Conservation (phyloP, 2,329 filamentous ascomycete genomes). For the Nectriaceae sp. region DNA sequence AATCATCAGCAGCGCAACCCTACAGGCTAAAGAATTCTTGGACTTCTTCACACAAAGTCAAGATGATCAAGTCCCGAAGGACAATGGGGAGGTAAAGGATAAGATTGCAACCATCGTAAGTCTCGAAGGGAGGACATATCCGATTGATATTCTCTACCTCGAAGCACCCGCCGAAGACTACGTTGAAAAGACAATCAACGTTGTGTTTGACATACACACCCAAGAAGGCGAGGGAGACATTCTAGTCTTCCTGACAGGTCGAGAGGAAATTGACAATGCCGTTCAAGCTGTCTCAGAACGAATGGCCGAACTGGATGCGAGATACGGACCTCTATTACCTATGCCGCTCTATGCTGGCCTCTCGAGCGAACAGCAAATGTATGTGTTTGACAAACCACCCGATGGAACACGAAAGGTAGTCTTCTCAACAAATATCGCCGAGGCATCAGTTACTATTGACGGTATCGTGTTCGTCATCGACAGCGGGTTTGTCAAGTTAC, state of each 20-base stretch:
- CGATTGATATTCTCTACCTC: conserved; percentile 83
- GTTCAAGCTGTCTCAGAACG: conserved; percentile 80
- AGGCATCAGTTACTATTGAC: conserved; percentile 93
- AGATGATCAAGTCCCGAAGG: conserved; percentile 35
- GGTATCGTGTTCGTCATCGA: conserved; percentile 92
- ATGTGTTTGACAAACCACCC: conserved; percentile 83
- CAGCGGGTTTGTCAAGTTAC: conserved; percentile 85
- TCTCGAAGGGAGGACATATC: conserved; percentile 84
- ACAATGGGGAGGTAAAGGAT: conserved; percentile 31
- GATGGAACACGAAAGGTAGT: conserved; percentile 88
- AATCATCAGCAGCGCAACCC: conserved; percentile 88
- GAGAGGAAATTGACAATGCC: conserved; percentile 86
- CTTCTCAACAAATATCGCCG: conserved; percentile 92
- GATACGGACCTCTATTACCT: conserved; percentile 31
- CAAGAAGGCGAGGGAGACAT: conserved; percentile 84
- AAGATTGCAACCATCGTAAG: conserved; percentile 64
- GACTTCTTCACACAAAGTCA: conserved; percentile 66
- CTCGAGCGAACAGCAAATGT: conserved; percentile 89
- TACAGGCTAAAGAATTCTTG: conserved; percentile 86
- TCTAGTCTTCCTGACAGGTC: conserved; percentile 85
- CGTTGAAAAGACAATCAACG: conserved; percentile 77
- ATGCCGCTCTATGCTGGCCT: conserved; percentile 89
- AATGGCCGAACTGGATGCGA: conserved; percentile 55
- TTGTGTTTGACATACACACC: conserved; percentile 84
- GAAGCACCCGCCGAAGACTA: conserved; percentile 82